A percentile compares a stretch with the other conserved stretches of the same genome.
phyloP scores from a whole-genome alignment of 495 filamentous ascomycete genomes.

The Arthonia radiata region DNA sequence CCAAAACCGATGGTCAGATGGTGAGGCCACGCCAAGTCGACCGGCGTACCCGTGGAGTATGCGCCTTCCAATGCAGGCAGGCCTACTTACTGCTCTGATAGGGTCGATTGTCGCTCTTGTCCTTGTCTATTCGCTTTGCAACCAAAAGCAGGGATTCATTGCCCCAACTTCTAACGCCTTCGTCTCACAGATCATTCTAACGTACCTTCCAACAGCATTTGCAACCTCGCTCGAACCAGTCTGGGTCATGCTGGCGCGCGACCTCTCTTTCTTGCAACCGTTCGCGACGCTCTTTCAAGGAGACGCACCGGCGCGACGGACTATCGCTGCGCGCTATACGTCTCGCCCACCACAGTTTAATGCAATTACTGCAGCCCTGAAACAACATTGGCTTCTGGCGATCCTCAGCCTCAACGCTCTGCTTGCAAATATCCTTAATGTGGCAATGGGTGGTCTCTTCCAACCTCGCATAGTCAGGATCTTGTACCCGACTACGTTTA shows the following conservation, averaged over 20 bases:
- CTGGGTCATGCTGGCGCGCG: slow-evolving; percentile 19
- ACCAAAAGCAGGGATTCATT: too few species aligned
- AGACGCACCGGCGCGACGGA: slow-evolving; percentile 7
- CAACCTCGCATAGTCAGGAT: slow-evolving; percentile 2
- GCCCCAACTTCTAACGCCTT: too few species aligned
- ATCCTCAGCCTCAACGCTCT: slow-evolving; percentile 14
- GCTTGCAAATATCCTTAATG: slow-evolving; percentile 16
- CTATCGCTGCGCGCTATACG: slow-evolving; percentile 17
- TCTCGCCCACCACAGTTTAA: slow-evolving; percentile 20
- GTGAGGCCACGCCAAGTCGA: too few species aligned
- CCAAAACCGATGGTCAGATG: too few species aligned
- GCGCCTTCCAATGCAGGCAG: too few species aligned
- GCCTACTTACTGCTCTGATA: too few species aligned
- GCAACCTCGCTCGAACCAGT: slow-evolving; percentile 21
- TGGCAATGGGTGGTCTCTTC: slow-evolving; percentile 16
- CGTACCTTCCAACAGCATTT: slow-evolving; percentile 19
- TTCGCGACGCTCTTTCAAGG: slow-evolving; percentile 16
- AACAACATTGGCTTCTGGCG: slow-evolving; percentile 15
- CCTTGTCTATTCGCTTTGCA: too few species aligned
- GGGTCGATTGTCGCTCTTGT: too few species aligned
- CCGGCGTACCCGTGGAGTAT: too few species aligned
- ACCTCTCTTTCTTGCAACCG: slow-evolving; percentile 19
- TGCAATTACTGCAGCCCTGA: slow-evolving; percentile 13
- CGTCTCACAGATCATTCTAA: slow-evolving; percentile 16
- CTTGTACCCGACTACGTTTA: slow-evolving; percentile 1